Base-by-base conservation (phyloP, 2,329 filamentous ascomycete species). In the Paraconiothyrium sp. region DNA sequence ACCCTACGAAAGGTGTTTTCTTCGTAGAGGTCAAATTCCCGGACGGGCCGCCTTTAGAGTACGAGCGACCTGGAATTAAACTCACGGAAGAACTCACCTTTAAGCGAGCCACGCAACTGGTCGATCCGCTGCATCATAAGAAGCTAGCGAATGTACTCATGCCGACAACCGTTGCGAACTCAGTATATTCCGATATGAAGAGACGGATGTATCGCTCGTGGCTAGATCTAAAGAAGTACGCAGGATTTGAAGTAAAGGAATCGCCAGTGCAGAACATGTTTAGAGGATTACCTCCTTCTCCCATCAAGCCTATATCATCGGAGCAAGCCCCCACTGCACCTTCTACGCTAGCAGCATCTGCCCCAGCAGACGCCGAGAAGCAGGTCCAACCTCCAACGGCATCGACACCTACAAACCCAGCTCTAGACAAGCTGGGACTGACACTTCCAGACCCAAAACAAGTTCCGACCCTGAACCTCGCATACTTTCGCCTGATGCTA, bases 21-120 rank as follows among this genome's bases (percentile, higher is more conserved):
- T 84, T 82, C 83, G 72, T 86, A 5, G 82, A 85, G 52, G 74
- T 84, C 20, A 75, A 73, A 16, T 84, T 83, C 51, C 84, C 84
- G 1, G 77, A 81, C 48, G 80, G 80, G 4, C 83, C 83, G 43
- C 83, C 83, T 1, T 71, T 75, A 63, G 83, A 85, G 62, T 85
- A 81, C 59, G 81, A 81, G 62, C 78, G 80, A 3, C 79, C 76
- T 22, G 84, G 84, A 9, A 67, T 75, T 35, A 74, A 76, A 50
- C 34, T 84, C 75, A 79, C 79, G 67, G 68, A 80, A 67, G 61
- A 78, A 76, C 52, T 79, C 65, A 57, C 74, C 70, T 62, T 76
- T 78, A 66, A 76, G 39, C 68, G 67, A 59, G 64, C 70, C 8
- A 76, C 67, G 2, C 67, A 70, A 20, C 52, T 59, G 2, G 74